Conservation (phyloP, 176 grass and related monocot species). For the Puya raimondii region DNA sequence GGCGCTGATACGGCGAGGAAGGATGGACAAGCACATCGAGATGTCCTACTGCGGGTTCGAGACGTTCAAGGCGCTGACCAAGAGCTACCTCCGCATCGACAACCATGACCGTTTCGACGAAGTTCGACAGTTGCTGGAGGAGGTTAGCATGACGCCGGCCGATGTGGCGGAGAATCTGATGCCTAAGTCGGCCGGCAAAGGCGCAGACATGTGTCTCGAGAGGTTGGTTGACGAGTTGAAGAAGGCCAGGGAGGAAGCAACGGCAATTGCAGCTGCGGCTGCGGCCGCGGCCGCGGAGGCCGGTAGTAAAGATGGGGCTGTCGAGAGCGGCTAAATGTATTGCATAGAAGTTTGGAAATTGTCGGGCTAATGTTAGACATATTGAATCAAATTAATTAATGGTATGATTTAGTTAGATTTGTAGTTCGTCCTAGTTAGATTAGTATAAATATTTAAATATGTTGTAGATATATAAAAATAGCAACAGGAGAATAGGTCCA, state of each 20-base stretch:
- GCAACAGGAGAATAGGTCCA: too few species aligned
- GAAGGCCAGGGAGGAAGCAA: slow-evolving; percentile 33
- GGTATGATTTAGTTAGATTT: too few species aligned
- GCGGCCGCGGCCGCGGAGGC: too few species aligned
- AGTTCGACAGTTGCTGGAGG: slow-evolving; percentile 14
- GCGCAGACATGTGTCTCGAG: slow-evolving; percentile 20
- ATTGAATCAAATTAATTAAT: too few species aligned
- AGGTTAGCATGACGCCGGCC: slow-evolving; percentile 48
- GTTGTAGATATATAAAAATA: too few species aligned
- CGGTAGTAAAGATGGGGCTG: too few species aligned
- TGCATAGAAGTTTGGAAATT: too few species aligned
- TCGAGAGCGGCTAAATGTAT: too few species aligned
- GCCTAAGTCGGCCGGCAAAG: slow-evolving; percentile 27
- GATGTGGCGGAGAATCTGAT: slow-evolving; percentile 60
- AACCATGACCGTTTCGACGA: slow-evolving; percentile 10
- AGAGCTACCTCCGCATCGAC: slow-evolving; percentile 32
- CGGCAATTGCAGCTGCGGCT: background rate
- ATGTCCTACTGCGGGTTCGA: slow-evolving; percentile 61
- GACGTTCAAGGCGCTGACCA: slow-evolving; percentile 47
- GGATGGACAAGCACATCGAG: slow-evolving; percentile 80
- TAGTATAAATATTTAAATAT: too few species aligned
- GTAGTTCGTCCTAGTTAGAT: too few species aligned
- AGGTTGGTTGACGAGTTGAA: slow-evolving; percentile 24
- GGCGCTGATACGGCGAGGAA: slow-evolving; percentile 43
- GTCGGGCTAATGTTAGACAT: too few species aligned